phyloP scores from a whole-genome alignment of 306 rosid species.

The Sesbania bispinosa region DNA sequence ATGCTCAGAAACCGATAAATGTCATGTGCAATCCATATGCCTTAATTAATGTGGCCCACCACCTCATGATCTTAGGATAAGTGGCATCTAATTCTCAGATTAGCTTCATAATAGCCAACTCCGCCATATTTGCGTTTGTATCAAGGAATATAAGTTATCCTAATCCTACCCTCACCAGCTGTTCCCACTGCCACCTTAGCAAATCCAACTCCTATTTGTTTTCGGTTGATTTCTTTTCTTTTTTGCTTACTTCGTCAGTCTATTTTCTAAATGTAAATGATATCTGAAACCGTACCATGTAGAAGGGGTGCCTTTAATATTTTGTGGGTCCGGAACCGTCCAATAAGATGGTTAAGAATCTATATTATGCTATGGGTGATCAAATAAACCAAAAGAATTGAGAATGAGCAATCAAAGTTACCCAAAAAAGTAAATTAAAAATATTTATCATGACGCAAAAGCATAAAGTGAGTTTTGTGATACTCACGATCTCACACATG shows the following conservation, averaged over 20 bases:
- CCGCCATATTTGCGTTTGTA: background rate
- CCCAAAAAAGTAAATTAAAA: background rate
- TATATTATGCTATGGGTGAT: background rate
- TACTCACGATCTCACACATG: too few relatives aligned
- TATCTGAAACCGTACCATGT: background rate
- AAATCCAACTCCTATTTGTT: conserved; percentile 1
- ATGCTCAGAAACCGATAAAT: too few relatives aligned
- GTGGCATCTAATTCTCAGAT: background rate
- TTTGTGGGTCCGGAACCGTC: background rate
- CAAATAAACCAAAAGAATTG: background rate
- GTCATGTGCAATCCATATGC: background rate
- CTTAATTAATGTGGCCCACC: background rate
- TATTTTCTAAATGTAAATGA: background rate
- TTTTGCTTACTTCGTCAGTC: conserved; percentile 6
- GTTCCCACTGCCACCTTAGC: background rate
- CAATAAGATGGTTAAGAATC: background rate
- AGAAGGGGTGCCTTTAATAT: background rate
- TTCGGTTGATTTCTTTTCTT: background rate
- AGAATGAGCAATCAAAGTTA: background rate
- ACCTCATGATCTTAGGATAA: conserved; percentile 7
- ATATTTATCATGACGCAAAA: background rate
- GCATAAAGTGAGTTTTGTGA: background rate
- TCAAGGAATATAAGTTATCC: background rate
- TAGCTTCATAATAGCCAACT: background rate
- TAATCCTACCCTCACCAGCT: background rate